Conservation (phyloP, 495 filamentous ascomycete species). For the Penicillium cataractarum region DNA sequence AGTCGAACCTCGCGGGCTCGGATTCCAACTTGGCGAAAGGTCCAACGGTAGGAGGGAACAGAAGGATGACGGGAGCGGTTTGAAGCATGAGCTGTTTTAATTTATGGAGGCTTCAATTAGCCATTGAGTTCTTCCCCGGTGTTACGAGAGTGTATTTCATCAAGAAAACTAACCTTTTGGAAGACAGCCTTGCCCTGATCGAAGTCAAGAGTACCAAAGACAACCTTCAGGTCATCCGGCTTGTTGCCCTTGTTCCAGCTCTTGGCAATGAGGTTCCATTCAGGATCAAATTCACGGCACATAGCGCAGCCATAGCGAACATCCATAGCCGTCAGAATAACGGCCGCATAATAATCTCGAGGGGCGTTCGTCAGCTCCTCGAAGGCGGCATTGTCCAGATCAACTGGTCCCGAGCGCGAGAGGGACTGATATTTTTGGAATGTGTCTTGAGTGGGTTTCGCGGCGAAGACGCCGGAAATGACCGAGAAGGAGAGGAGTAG, state of each 20-base stretch:
- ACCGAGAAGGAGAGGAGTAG: constrained; percentile 55
- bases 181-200: constrained; percentile 82
- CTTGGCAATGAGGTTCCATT: constrained; percentile 86
- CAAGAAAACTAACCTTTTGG: constrained; percentile 65
- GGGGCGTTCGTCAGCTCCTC: constrained; percentile 73
- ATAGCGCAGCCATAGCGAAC: constrained; percentile 81
- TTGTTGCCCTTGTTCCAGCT: constrained; percentile 88
- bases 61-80: constrained; percentile 86
- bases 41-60: constrained; percentile 89
- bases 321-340: constrained; percentile 88
- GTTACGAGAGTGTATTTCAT: background rate
- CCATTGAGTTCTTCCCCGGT: background rate
- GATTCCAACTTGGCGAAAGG: constrained; percentile 71
- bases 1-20: constrained; percentile 82
- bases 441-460: constrained; percentile 37
- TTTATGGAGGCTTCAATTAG: background rate
- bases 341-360: constrained; percentile 79
- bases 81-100: constrained; percentile 78
- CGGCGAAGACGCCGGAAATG: constrained; percentile 46
- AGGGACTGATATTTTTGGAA: constrained; percentile 72
- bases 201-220: constrained; percentile 92
- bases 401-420: constrained; percentile 67
- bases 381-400: constrained; percentile 77
- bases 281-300: constrained; percentile 89
- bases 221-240: constrained; percentile 66